Conservation (phyloP, 305 asterid species). For the Fraxinus paxiana region DNA sequence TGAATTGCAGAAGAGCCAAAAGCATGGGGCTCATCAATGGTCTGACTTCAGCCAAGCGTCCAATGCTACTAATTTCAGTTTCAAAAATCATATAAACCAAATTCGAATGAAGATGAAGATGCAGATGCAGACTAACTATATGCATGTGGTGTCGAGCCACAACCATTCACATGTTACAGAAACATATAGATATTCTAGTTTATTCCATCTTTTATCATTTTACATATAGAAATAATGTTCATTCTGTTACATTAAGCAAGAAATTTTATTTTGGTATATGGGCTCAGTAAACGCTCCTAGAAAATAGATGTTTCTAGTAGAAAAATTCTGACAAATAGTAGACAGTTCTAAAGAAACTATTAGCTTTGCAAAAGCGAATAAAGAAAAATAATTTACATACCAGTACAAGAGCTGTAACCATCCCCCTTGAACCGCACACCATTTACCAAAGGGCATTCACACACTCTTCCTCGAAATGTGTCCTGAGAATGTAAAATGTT, state of each 20-base stretch:
- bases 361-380: background rate
- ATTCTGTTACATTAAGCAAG: background rate
- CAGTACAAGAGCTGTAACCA: constrained; percentile 79
- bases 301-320: background rate
- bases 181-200: background rate
- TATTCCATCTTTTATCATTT: background rate
- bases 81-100: background rate
- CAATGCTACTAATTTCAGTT: background rate
- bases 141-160: background rate
- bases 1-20: background rate
- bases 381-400: constrained; percentile 35
- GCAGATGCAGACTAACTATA: background rate
- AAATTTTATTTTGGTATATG: background rate
- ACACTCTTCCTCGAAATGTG: constrained; percentile 89
- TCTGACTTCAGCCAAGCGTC: background rate
- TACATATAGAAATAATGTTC: background rate
- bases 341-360: background rate
- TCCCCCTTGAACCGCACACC: constrained; percentile 95
- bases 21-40: background rate
- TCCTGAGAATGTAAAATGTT: constrained; percentile 45
- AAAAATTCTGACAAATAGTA: background rate
- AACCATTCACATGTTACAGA: background rate
- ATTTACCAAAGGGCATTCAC: constrained; percentile 85
- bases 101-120: background rate
- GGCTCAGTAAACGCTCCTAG: background rate